These are phyloP conservation scores for Grigorovia humatica DNA, from an alignment of 805 yeast species.

Conservation along the genomic window DNA sequence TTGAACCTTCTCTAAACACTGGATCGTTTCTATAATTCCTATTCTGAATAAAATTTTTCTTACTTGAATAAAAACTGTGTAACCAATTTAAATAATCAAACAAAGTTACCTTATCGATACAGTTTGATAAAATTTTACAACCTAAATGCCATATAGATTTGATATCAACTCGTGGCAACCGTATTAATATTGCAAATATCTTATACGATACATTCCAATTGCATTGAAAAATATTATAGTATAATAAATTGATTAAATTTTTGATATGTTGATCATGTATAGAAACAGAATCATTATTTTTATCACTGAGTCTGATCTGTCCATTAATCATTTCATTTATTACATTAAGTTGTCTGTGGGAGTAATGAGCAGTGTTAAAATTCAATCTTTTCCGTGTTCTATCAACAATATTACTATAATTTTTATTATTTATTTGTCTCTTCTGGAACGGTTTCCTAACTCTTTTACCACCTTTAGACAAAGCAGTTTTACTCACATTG, in stretches of 20 bases:
- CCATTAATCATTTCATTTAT: slow-evolving; percentile 10
- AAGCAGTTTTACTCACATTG: slow-evolving; percentile 1
- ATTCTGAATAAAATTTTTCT: slow-evolving; percentile 15
- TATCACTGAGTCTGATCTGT: slow-evolving; percentile 3
- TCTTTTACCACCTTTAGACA: not conserved
- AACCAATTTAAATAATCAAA: slow-evolving; percentile 23
- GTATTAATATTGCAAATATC: slow-evolving; percentile 39
- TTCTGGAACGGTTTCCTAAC: slow-evolving; percentile 10
- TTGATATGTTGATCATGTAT: slow-evolving; percentile 16
- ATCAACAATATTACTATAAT: slow-evolving; percentile 12
- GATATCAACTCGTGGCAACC: slow-evolving; percentile 42
- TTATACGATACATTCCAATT: slow-evolving; percentile 50
- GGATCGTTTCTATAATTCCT: slow-evolving; percentile 19
- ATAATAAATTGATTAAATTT: slow-evolving; percentile 36
- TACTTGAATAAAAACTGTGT: slow-evolving; percentile 19
- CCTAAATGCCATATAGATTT: slow-evolving; percentile 57
- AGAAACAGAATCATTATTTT: not conserved
- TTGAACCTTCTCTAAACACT: slow-evolving; percentile 23
- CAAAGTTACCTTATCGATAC: slow-evolving; percentile 5
- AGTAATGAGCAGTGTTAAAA: slow-evolving; percentile 1
- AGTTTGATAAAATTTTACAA: slow-evolving; percentile 36
- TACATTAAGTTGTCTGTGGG: slow-evolving; percentile 10
- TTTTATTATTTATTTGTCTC: slow-evolving; percentile 12
- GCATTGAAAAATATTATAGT: slow-evolving; percentile 35
- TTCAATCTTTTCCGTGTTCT: slow-evolving; percentile 10